phyloP scores from a whole-genome alignment of 805 yeast genomes.

The Yarrowia keelungensis region DNA sequence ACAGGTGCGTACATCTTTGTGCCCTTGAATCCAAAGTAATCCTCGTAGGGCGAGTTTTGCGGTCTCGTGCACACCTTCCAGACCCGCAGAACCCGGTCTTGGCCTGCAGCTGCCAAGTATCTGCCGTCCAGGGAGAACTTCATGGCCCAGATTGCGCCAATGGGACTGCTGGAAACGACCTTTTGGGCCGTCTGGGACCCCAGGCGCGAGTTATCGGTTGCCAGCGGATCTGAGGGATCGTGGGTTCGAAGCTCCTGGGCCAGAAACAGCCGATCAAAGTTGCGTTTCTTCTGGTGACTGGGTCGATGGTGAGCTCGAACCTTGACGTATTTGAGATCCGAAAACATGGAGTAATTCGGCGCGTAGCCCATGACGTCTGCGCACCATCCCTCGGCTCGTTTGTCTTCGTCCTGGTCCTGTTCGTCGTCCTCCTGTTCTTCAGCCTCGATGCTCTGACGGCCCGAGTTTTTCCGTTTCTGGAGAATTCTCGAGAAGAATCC shows the following conservation, averaged over 20 bases:
- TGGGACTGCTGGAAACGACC: conserved; percentile 23
- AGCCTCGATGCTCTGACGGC: conserved; percentile 20
- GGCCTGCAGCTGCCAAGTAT: conserved; percentile 83
- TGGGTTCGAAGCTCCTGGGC: conserved; percentile 49
- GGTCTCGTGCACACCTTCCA: conserved; percentile 67
- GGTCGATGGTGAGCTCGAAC: conserved; percentile 47
- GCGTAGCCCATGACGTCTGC: conserved; percentile 47
- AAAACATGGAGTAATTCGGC: conserved; percentile 43
- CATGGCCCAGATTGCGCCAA: conserved; percentile 71
- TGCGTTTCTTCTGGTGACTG: conserved; percentile 43
- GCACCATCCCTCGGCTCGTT: conserved; percentile 47
- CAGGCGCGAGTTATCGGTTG: conserved; percentile 14
- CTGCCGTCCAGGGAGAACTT: conserved; percentile 81
- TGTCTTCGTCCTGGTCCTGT: conserved; percentile 21
- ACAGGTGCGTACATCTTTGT: conserved; percentile 70
- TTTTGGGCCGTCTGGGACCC: conserved; percentile 10
- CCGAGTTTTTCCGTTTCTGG: conserved; percentile 31
- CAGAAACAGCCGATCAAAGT: conserved; percentile 48
- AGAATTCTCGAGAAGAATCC: conserved; percentile 36
- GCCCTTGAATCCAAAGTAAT: conserved; percentile 8
- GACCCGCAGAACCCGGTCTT: conserved; percentile 68
- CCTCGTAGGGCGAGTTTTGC: conserved; percentile 16
- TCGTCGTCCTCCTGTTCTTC: conserved; percentile 36
- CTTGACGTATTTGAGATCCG: conserved; percentile 49
- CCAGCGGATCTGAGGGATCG: conserved; percentile 6